Evolutionary conservation across 495 filamentous ascomycete genomes (phyloP).

Genomic region (Xylaria bambusicola): DNA sequence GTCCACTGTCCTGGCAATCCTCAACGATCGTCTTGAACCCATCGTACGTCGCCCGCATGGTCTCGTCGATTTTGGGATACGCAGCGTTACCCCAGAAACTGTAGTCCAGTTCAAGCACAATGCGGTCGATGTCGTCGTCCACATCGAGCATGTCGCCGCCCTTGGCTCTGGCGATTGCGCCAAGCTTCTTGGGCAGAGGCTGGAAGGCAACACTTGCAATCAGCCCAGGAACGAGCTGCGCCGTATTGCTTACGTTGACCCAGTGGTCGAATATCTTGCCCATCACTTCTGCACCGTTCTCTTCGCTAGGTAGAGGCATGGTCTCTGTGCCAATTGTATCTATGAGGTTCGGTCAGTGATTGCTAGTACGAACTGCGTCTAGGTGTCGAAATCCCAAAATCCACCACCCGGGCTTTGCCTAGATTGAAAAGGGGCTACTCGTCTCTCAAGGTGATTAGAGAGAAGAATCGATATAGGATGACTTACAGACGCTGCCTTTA

Average conservation of each 20-base stretch:
- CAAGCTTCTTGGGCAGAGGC: slow-evolving; percentile 54
- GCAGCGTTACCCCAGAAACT: slow-evolving; percentile 48
- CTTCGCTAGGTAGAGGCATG: slow-evolving; percentile 47
- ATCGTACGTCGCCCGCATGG: slow-evolving; percentile 46
- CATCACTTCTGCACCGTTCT: slow-evolving; percentile 43
- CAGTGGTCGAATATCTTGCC: slow-evolving; percentile 55
- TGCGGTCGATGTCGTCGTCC: slow-evolving; percentile 52
- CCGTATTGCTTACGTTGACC: slow-evolving; percentile 44
- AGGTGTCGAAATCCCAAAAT: too few species aligned
- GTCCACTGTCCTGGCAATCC: slow-evolving; percentile 32
- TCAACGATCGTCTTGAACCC: slow-evolving; percentile 46
- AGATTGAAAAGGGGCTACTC: too few species aligned
- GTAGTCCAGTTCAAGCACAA: slow-evolving; percentile 61
- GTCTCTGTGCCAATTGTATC: slow-evolving; percentile 60
- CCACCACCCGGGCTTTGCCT: too few species aligned
- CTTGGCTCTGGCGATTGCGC: slow-evolving; percentile 47
- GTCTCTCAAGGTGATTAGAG: neutral
- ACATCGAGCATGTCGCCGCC: slow-evolving; percentile 57
- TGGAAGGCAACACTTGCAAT: slow-evolving; percentile 59
- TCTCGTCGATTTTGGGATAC: slow-evolving; percentile 50
- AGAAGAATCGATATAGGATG: neutral
- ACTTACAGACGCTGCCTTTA: slow-evolving; percentile 43
- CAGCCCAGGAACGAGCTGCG: slow-evolving; percentile 47
- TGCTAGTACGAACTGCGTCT: too few species aligned
- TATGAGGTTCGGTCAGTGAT: neutral